Evolutionary conservation across 2,329 filamentous ascomycete species (phyloP).

Genomic region (Nigrograna mackinnonii): DNA sequence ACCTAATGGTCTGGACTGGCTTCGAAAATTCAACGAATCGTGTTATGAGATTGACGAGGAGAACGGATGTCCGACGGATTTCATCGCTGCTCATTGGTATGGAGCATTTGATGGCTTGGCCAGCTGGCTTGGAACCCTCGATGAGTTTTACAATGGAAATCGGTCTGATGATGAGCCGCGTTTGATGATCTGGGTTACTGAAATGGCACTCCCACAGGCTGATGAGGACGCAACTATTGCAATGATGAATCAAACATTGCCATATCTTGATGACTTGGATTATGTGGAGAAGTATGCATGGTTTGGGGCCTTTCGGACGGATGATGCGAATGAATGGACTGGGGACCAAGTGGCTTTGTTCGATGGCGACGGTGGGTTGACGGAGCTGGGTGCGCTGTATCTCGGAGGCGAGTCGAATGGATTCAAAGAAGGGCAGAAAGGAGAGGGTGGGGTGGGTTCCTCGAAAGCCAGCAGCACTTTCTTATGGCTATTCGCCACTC

Average conservation of each 20-base stretch:
- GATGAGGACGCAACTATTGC: slow-evolving; percentile 60
- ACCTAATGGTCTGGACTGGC: slow-evolving; percentile 66
- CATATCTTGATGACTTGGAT: slow-evolving; percentile 68
- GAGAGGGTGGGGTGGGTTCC: slow-evolving; percentile 18
- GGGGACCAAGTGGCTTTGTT: slow-evolving; percentile 39
- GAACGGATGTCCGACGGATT: slow-evolving; percentile 53
- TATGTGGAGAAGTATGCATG: slow-evolving; percentile 44
- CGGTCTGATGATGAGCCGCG: slow-evolving; percentile 46
- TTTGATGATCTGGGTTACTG: slow-evolving; percentile 73
- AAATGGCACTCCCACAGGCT: slow-evolving; percentile 67
- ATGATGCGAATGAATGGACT: slow-evolving; percentile 40
- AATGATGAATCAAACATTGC: slow-evolving; percentile 71
- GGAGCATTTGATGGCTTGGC: slow-evolving; percentile 71
- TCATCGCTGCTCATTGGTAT: slow-evolving; percentile 58
- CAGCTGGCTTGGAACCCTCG: slow-evolving; percentile 65
- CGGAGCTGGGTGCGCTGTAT: slow-evolving; percentile 35
- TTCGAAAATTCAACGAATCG: slow-evolving; percentile 66
- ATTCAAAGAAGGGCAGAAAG: slow-evolving; percentile 33
- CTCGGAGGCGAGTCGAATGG: slow-evolving; percentile 26
- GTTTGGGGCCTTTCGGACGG: slow-evolving; percentile 37
- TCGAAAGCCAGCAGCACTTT: no score
- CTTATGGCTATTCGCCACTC: no score
- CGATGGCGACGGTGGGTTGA: slow-evolving; percentile 32
- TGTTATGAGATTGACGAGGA: slow-evolving; percentile 46
- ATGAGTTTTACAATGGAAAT: slow-evolving; percentile 54